Conservation (phyloP, 768 basidiomycete species). For the Galerina sulciceps region DNA sequence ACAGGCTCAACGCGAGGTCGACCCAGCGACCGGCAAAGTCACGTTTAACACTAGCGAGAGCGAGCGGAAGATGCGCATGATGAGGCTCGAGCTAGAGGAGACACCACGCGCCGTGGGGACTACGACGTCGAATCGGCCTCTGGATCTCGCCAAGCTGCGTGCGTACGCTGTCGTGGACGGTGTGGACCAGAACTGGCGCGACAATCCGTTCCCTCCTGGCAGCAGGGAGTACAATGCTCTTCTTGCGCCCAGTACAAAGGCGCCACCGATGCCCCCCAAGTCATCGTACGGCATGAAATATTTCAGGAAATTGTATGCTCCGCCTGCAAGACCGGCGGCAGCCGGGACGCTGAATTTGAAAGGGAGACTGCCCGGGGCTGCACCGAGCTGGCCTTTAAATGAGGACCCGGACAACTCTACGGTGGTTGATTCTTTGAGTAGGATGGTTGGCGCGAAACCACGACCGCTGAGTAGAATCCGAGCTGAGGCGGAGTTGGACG, state of each 20-base stretch:
- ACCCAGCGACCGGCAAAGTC: neutral
- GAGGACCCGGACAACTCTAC: neutral
- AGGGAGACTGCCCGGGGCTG: neutral
- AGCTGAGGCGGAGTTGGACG: too few species aligned
- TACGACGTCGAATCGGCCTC: slow-evolving; percentile 29
- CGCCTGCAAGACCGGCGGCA: neutral
- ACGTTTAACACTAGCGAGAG: slow-evolving; percentile 23
- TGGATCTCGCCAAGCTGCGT: slow-evolving; percentile 39
- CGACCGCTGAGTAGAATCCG: too few species aligned
- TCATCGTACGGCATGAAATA: neutral
- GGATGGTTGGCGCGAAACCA: too few species aligned
- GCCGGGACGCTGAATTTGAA: neutral
- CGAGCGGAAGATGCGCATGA: slow-evolving; percentile 31
- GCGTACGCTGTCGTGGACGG: slow-evolving; percentile 47
- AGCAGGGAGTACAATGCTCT: slow-evolving; percentile 42
- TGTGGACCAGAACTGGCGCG: slow-evolving; percentile 30
- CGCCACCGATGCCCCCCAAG: neutral
- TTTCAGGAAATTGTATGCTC: neutral
- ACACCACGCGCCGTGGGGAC: slow-evolving; percentile 52
- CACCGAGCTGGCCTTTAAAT: neutral
- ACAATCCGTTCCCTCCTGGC: slow-evolving; percentile 55
- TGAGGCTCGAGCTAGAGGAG: slow-evolving; percentile 27
- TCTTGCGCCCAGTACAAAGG: neutral
- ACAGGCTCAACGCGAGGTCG: slow-evolving; percentile 13
- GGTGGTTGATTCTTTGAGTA: neutral